Percentiles rank a stretch among this genome's conserved stretches.
These are phyloP conservation scores for Orbilia ellipsospora DNA, from an alignment of 2,329 filamentous ascomycete genomes.

Conservation along the genomic window DNA sequence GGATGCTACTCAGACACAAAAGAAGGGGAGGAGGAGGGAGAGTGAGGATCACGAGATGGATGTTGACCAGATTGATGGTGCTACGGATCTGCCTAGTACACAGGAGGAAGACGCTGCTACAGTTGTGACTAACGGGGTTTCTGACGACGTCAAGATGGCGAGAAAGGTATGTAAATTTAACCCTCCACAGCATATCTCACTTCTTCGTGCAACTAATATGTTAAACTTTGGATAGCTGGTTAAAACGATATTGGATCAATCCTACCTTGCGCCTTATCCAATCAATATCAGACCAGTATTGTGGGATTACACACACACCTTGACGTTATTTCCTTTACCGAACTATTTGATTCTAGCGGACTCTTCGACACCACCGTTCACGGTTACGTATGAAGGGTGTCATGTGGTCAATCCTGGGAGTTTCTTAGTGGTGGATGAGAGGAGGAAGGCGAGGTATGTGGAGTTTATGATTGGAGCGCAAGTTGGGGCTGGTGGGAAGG, in stretches of 20 bases:
- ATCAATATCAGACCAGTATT: constrained; percentile 81
- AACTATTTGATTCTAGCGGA: constrained; percentile 77
- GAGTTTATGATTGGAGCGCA: constrained; percentile 80
- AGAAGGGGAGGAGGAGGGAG: constrained; percentile 46
- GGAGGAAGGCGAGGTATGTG: constrained; percentile 80
- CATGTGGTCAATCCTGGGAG: constrained; percentile 93
- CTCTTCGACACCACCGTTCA: constrained; percentile 81
- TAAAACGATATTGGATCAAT: constrained; percentile 91
- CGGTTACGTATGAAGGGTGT: constrained; percentile 91
- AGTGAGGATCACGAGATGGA: constrained; percentile 65
- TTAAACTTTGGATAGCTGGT: constrained; percentile 76
- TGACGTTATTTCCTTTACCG: constrained; percentile 77
- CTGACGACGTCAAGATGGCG: constrained; percentile 64
- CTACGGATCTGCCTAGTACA: constrained; percentile 31
- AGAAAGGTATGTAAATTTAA: constrained; percentile 51
- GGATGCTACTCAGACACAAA: constrained; percentile 37
- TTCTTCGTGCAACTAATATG: constrained; percentile 61
- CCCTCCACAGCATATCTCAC: not conserved
- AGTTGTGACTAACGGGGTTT: constrained; percentile 58
- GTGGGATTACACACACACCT: constrained; percentile 81
- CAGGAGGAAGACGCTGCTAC: constrained; percentile 39
- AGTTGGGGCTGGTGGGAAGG: constrained; percentile 65
- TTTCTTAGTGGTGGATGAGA: constrained; percentile 75
- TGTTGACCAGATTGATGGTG: constrained; percentile 61
- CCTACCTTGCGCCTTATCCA: constrained; percentile 86